Conservation (phyloP, 495 filamentous ascomycete genomes). For the Talaromyces trachyspermus region DNA sequence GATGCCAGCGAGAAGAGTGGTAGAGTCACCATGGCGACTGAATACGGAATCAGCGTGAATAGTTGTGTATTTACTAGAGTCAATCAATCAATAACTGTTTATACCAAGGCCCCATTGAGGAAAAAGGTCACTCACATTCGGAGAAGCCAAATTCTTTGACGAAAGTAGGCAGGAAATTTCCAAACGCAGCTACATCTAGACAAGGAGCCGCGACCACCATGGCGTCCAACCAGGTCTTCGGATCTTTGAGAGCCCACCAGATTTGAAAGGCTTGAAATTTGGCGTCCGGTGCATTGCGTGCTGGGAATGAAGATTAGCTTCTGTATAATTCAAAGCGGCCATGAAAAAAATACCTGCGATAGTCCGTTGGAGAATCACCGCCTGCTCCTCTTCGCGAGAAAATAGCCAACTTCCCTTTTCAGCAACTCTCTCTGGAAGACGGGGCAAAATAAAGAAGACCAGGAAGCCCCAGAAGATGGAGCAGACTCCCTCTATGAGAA, state of each 20-base stretch:
- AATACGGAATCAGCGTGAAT: conserved; percentile 1
- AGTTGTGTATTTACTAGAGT: conserved; percentile 1
- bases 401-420: conserved; percentile 1
- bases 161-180: conserved; percentile 4
- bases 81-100: not conserved
- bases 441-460: not conserved
- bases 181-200: conserved; percentile 1
- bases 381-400: not conserved
- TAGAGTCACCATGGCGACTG: not conserved
- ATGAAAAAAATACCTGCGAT: not conserved
- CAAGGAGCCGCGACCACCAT: conserved; percentile 1
- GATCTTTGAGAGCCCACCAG: conserved; percentile 2
- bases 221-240: conserved; percentile 1
- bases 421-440: not conserved
- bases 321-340: not conserved
- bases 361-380: not conserved
- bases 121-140: not conserved
- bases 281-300: not conserved
- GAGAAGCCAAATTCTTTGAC: conserved; percentile 1
- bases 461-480: not conserved
- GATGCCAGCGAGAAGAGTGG: not conserved
- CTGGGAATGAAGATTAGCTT: not conserved
- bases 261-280: conserved; percentile 1
- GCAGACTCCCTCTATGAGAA: conserved; percentile 1
- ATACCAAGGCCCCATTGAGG: not conserved